A percentile compares a stretch with the other conserved stretches of the same genome.
phyloP scores from a whole-genome alignment of 306 rosid species.

The Adenanthera pavonina region DNA sequence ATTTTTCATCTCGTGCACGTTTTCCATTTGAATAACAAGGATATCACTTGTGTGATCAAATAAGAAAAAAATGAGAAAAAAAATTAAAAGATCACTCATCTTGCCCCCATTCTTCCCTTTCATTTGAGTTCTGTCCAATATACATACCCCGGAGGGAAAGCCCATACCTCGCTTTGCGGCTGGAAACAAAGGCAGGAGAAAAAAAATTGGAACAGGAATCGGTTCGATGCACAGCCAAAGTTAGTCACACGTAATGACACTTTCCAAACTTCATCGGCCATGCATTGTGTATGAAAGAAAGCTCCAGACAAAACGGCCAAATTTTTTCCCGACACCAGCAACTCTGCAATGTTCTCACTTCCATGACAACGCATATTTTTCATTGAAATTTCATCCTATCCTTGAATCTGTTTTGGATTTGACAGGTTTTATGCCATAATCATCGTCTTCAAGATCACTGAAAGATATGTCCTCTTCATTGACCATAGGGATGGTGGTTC shows the following conservation, averaged over 20 bases:
- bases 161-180: conserved; percentile 5
- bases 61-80: background rate
- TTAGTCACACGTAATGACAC: conserved; percentile 33
- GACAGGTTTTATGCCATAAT: conserved; percentile 57
- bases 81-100: background rate
- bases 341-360: background rate
- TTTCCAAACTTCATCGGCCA: conserved; percentile 26
- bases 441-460: conserved; percentile 92
- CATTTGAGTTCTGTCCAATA: conserved; percentile 7
- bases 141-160: background rate
- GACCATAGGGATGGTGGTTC: conserved; percentile 42
- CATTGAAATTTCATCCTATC: conserved; percentile 16
- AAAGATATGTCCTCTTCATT: conserved; percentile 94
- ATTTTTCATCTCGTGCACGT: background rate
- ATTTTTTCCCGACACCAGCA: background rate
- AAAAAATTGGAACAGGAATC: background rate
- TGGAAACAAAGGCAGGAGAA: background rate
- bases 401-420: conserved; percentile 39
- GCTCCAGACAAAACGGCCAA: background rate
- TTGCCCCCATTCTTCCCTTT: background rate
- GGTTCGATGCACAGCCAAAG: conserved; percentile 38
- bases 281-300: conserved; percentile 48
- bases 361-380: conserved; percentile 2
- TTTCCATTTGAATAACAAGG: background rate
- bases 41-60: background rate